phyloP scores from a whole-genome alignment of 2,329 filamentous ascomycete genomes.

The Fusarium concolor region DNA sequence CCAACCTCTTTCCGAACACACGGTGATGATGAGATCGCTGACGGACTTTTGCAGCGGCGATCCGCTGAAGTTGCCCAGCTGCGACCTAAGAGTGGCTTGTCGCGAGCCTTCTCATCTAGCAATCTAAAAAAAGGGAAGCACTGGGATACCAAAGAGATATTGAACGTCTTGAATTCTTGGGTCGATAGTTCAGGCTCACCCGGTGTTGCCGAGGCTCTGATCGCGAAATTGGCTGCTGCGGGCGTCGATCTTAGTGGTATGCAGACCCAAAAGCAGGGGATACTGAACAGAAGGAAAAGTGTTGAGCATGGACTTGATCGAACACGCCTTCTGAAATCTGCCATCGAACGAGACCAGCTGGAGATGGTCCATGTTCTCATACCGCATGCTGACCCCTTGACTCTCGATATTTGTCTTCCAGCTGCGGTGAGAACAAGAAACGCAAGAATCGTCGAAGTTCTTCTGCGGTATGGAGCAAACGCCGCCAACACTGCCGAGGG shows the following conservation, averaged over 20 bases:
- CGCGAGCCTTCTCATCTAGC: constrained; percentile 53
- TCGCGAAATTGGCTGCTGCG: constrained; percentile 60
- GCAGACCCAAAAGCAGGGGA: constrained; percentile 60
- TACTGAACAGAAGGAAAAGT: constrained; percentile 63
- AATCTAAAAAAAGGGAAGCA: constrained; percentile 60
- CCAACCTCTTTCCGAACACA: constrained; percentile 59
- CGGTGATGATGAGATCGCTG: constrained; percentile 64
- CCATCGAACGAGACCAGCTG: constrained; percentile 61
- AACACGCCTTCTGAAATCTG: constrained; percentile 62
- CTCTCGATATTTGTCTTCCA: constrained; percentile 63
- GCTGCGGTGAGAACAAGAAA: constrained; percentile 61
- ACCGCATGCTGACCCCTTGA: constrained; percentile 63
- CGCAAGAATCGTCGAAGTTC: constrained; percentile 57
- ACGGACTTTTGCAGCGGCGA: constrained; percentile 64
- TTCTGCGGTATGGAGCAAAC: constrained; percentile 65
- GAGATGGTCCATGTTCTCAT: constrained; percentile 67
- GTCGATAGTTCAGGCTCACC: constrained; percentile 62
- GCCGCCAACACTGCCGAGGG: constrained; percentile 60
- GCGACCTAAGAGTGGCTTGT: constrained; percentile 55
- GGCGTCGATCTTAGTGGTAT: constrained; percentile 64
- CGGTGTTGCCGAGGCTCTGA: constrained; percentile 67
- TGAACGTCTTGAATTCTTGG: constrained; percentile 63
- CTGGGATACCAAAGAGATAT: constrained; percentile 65
- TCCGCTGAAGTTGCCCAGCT: constrained; percentile 51
- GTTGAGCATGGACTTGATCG: constrained; percentile 61